Evolutionary conservation across 495 filamentous ascomycete genomes (phyloP).

Genomic region (Penicillium nucicola): DNA sequence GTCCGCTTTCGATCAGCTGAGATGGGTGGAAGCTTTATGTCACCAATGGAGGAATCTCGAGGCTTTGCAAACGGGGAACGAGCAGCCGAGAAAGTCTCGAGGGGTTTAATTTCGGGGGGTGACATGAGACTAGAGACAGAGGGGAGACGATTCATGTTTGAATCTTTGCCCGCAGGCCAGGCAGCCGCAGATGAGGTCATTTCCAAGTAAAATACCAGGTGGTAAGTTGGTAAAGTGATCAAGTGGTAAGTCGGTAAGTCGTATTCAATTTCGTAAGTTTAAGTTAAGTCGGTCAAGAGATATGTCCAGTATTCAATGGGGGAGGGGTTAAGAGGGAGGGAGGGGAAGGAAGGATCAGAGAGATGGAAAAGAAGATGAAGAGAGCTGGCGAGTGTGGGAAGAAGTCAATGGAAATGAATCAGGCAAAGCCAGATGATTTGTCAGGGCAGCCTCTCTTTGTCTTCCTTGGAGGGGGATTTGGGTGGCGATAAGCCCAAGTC

Average conservation of each 20-base stretch:
- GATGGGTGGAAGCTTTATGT: slow-evolving; percentile 48
- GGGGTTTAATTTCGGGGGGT: slow-evolving; percentile 62
- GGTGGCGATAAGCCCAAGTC: slow-evolving; percentile 29
- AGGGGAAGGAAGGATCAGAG: too few species aligned
- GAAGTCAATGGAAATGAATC: slow-evolving; percentile 16
- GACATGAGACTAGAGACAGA: slow-evolving; percentile 67
- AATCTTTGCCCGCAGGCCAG: slow-evolving; percentile 20
- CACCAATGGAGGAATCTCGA: slow-evolving; percentile 30
- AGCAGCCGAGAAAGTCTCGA: slow-evolving; percentile 55
- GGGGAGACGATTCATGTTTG: slow-evolving; percentile 49
- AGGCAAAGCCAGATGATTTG: slow-evolving; percentile 35
- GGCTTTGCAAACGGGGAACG: slow-evolving; percentile 32
- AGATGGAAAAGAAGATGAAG: slow-evolving; percentile 33
- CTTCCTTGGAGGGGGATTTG: not conserved
- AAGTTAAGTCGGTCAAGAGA: not conserved
- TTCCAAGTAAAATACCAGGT: slow-evolving; percentile 5
- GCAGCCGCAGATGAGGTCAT: slow-evolving; percentile 30
- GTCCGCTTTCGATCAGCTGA: slow-evolving; percentile 47
- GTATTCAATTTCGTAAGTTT: not conserved
- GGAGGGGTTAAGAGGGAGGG: too few species aligned
- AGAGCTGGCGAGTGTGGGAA: slow-evolving; percentile 21
- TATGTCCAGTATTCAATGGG: not conserved
- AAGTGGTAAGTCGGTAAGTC: not conserved
- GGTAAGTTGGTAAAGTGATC: not conserved
- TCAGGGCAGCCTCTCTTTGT: slow-evolving; percentile 38